Base-by-base conservation (phyloP, 1,284 basidiomycete genomes). In the Austropuccinia psidii region DNA sequence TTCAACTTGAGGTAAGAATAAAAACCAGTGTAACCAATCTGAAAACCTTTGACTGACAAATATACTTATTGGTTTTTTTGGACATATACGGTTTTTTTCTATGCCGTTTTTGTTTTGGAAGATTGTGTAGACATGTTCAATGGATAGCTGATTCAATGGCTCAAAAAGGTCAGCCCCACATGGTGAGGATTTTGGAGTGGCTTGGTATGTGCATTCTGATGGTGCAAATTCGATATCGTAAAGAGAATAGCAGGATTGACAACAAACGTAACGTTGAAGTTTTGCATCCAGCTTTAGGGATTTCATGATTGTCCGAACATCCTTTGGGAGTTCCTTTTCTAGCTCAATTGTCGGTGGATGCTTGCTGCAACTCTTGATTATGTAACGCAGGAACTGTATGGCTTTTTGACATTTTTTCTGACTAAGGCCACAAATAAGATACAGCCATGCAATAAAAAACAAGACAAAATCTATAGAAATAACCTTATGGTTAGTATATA, bases 341-440 rank as follows among this genome's bases (percentile, higher is more conserved):
- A 66, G 5, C 2, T 54, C 35, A 8, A n/a, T 31, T 21, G 13
- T 9, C 6, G 49, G 27, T 1, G 19, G 45, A 39, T n/a, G 43
- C 17, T 39, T 4, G 1, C 11, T 8, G 21, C 55, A 58, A 11
- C 39, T 8, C n/a, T 37, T 58, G 31, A 58, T 37, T 7, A 58
- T 24, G 33, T 33, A 58, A 11, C 35, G 11, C 4, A 66, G 1
- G 29, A 52, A 66, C 1, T 50, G 17, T 11, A 47, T 50, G 3
- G 49, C 64, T 11, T 50, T n/a, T 6, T 39, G 4, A 43, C 65
- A 67, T 29, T 55, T 67, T 29, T 29, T 11, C 39, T 67, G 65
- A 39, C 65, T 67, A n/a, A 67, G n/a, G 11, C 65, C 65, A 21
- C 65, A 67, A n/a, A 67, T n/a, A 21, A 67, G 45, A 39, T 67